Conservation (phyloP, 768 basidiomycete genomes). For the Rhodotorula babjevae region DNA sequence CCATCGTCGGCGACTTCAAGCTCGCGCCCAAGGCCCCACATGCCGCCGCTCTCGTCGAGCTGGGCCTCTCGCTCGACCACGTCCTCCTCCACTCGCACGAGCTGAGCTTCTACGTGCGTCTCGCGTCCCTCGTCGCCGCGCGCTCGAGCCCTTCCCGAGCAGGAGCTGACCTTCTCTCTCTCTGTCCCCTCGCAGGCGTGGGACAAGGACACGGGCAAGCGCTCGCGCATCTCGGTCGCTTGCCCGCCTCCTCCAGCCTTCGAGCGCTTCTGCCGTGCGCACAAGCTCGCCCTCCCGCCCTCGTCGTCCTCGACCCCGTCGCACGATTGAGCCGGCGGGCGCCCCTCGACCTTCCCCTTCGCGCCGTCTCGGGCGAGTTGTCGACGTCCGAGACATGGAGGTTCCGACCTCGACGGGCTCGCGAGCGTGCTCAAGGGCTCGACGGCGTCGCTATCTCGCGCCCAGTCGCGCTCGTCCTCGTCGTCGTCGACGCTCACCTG, state of each 20-base stretch:
- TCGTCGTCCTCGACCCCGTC: neutral
- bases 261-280: constrained; percentile 24
- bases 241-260: neutral
- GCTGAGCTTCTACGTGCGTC: constrained; percentile 16
- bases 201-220: constrained; percentile 17
- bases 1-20: constrained; percentile 37
- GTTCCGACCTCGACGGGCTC: too few relatives aligned
- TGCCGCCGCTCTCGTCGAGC: constrained; percentile 14
- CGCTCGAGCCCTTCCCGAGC: too few relatives aligned
- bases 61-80: constrained; percentile 11
- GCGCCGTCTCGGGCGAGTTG: too few relatives aligned
- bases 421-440: too few relatives aligned
- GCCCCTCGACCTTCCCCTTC: neutral
- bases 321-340: too few relatives aligned
- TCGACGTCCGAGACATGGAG: too few relatives aligned
- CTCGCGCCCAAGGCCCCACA: constrained; percentile 11
- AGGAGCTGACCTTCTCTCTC: neutral
- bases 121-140: neutral
- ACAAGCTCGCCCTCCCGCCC: constrained; percentile 12
- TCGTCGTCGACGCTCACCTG: too few relatives aligned
- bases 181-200: constrained; percentile 10
- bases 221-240: neutral
- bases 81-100: constrained; percentile 24
- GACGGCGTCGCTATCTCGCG: too few relatives aligned
- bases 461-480: too few relatives aligned